Percentiles rank a stretch among this genome's conserved stretches.
These are phyloP conservation scores for Fusarium virguliforme DNA, from an alignment of 2,329 filamentous ascomycete genomes.

Conservation along the genomic window DNA sequence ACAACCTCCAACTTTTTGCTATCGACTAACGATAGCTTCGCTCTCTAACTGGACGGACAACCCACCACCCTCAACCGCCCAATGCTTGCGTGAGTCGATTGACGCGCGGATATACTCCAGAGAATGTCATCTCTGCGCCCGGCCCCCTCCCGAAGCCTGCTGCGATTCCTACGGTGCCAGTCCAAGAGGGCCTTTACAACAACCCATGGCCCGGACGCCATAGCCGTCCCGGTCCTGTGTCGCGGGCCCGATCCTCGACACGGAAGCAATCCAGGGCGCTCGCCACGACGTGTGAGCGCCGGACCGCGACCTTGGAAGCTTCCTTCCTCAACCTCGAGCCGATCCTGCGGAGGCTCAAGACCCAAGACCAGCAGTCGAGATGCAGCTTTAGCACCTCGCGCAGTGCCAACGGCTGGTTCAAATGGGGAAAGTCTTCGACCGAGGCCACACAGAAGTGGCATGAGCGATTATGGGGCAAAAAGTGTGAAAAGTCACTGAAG, in stretches of 20 bases:
- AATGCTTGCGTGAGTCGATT: constrained; percentile 37
- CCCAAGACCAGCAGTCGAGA: constrained; percentile 28
- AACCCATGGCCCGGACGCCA: constrained; percentile 56
- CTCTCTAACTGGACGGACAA: constrained; percentile 15
- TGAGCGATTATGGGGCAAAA: constrained; percentile 66
- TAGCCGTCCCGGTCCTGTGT: constrained; percentile 36
- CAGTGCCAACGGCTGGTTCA: constrained; percentile 39
- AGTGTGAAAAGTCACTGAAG: constrained; percentile 62
- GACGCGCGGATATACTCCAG: constrained; percentile 38
- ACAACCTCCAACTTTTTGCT: constrained; percentile 42
- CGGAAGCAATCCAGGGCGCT: constrained; percentile 36
- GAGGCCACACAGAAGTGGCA: constrained; percentile 60
- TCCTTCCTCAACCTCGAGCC: constrained; percentile 52
- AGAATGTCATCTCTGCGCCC: constrained; percentile 64
- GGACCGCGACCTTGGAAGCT: constrained; percentile 49
- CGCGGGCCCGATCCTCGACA: constrained; percentile 37
- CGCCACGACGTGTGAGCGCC: constrained; percentile 31
- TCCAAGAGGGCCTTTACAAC: constrained; percentile 71
- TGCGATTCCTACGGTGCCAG: constrained; percentile 82
- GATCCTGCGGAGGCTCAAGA: constrained; percentile 36
- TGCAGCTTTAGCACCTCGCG: constrained; percentile 54
- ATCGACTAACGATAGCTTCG: constrained; percentile 36
- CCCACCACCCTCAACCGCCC: constrained; percentile 16
- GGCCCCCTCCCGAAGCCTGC: constrained; percentile 71
- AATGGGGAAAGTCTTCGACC: constrained; percentile 39